Conservation (phyloP, 2,329 filamentous ascomycete species). For the Microdochium nivale region DNA sequence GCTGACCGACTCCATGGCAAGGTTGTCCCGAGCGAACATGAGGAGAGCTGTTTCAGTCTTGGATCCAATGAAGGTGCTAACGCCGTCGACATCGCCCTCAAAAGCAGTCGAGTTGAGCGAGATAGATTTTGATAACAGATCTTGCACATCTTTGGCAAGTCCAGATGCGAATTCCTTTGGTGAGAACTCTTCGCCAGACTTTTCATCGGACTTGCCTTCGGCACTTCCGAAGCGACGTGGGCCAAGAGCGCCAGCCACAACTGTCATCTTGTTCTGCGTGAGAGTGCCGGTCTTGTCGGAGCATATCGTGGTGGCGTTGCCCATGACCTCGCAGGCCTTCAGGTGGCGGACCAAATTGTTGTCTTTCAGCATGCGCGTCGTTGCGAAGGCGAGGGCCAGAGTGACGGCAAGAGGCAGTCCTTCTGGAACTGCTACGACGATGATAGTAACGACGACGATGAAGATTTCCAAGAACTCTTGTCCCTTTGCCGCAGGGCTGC, state of each 20-base stretch:
- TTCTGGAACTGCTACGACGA: conserved; percentile 73
- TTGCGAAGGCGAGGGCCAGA: conserved; percentile 67
- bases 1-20: conserved; percentile 57
- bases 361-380: conserved; percentile 68
- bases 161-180: conserved; percentile 36
- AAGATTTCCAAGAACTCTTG: conserved; percentile 70
- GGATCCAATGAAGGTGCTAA: conserved; percentile 61
- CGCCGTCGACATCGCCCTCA: conserved; percentile 62
- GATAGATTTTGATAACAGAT: conserved; percentile 50
- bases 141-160: conserved; percentile 37
- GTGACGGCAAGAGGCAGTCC: conserved; percentile 72
- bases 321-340: conserved; percentile 75
- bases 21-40: conserved; percentile 56
- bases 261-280: conserved; percentile 62
- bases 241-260: conserved; percentile 52
- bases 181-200: conserved; percentile 17
- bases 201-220: conserved; percentile 12
- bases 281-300: conserved; percentile 62
- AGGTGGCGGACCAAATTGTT: conserved; percentile 70
- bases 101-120: conserved; percentile 66
- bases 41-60: conserved; percentile 71
- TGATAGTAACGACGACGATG: conserved; percentile 71
- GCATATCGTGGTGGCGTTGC: conserved; percentile 65
- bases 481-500: conserved; percentile 62
- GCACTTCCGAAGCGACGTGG: conserved; percentile 43